phyloP scores from a whole-genome alignment of 2,329 filamentous ascomycete genomes.

The Apiospora malaysiana region DNA sequence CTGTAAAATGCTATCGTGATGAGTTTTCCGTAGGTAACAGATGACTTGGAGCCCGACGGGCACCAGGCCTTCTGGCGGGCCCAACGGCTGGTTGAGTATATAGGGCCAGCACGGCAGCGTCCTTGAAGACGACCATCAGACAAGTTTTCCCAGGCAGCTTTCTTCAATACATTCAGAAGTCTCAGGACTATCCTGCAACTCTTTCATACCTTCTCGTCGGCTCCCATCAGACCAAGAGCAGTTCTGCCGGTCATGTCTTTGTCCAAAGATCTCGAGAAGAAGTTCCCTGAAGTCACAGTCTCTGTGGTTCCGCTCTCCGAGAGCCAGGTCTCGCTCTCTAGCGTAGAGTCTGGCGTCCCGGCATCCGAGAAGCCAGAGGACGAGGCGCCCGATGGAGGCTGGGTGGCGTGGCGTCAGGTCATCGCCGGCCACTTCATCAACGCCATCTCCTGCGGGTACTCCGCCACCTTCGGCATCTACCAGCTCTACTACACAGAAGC shows the following conservation, averaged over 20 bases:
- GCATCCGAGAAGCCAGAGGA: neutral
- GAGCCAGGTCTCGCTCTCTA: slow-evolving; percentile 17
- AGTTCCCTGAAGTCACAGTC: slow-evolving; percentile 12
- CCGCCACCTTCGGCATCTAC: slow-evolving; percentile 55
- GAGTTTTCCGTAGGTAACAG: slow-evolving; percentile 16
- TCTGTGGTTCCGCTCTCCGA: slow-evolving; percentile 16
- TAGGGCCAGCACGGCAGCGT: slow-evolving; percentile 10
- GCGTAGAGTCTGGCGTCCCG: neutral
- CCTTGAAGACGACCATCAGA: neutral
- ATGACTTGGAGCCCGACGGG: slow-evolving; percentile 1
- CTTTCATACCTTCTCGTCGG: neutral
- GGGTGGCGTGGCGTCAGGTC: slow-evolving; percentile 57
- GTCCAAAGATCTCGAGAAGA: slow-evolving; percentile 17
- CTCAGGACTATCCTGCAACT: neutral
- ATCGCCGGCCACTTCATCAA: slow-evolving; percentile 54
- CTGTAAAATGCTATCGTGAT: neutral
- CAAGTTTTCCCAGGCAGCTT: neutral
- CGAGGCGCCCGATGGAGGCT: slow-evolving; percentile 51
- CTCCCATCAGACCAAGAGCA: neutral
- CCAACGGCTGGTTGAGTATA: slow-evolving; percentile 7
- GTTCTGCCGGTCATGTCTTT: neutral
- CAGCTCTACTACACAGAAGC: slow-evolving; percentile 49
- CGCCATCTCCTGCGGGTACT: slow-evolving; percentile 56
- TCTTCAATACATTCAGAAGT: neutral
- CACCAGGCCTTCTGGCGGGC: neutral